A percentile compares a stretch with the other conserved stretches of the same genome.
Evolutionary conservation across 345 rosid species (phyloP).

Genomic region (Lepidium africanum): DNA sequence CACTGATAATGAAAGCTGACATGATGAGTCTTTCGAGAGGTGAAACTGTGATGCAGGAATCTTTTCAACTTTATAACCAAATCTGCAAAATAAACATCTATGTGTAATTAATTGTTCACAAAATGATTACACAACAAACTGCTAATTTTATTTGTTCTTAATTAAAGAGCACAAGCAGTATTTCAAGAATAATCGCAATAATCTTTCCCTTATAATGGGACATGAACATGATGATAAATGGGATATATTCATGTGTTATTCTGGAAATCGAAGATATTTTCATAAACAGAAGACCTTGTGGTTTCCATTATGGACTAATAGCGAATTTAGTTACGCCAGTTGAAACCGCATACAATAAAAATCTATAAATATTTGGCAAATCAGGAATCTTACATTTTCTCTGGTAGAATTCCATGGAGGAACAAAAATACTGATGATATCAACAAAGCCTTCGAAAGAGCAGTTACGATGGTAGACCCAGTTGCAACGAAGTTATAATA

Average conservation of each 20-base stretch:
- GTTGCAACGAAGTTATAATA: conserved; percentile 67
- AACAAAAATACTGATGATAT: conserved; percentile 49
- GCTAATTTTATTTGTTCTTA: neutral
- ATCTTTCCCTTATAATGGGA: neutral
- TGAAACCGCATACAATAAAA: neutral
- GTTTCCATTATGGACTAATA: neutral
- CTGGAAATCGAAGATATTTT: neutral
- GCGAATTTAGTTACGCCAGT: neutral
- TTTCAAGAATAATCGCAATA: neutral
- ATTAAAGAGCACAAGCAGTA: neutral
- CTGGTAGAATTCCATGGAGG: conserved; percentile 75
- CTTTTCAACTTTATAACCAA: conserved; percentile 74
- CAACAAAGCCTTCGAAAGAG: conserved; percentile 62
- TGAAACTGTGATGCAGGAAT: conserved; percentile 56
- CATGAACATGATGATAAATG: neutral
- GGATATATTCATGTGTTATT: neutral
- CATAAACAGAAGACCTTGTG: neutral
- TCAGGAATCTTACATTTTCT: conserved; percentile 53
- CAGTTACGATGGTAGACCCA: conserved; percentile 47
- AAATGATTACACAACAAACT: neutral
- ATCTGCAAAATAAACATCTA: conserved; percentile 38
- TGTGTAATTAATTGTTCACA: neutral
- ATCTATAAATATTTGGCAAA: neutral
- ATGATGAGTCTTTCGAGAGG: conserved; percentile 55
- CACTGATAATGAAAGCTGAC: conserved; percentile 36